phyloP scores from a whole-genome alignment of 805 yeast species.

The Jamesozyma gamospora region DNA sequence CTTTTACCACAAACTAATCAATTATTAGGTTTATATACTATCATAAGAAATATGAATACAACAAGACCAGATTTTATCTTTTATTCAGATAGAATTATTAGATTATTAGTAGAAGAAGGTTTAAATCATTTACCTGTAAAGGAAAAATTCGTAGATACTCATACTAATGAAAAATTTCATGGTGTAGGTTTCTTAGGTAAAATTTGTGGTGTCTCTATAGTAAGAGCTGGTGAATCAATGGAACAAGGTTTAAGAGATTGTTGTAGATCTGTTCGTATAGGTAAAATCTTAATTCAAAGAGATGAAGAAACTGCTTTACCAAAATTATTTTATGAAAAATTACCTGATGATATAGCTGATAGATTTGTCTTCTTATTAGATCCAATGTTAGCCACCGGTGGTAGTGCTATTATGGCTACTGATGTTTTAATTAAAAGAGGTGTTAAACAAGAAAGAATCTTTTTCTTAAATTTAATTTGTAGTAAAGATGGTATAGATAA shows the following conservation, averaged over 20 bases:
- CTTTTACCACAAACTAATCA: conserved; percentile 85
- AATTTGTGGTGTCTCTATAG: conserved; percentile 96
- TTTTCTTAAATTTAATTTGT: conserved; percentile 84
- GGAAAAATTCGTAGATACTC: conserved; percentile 56
- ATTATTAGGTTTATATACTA: conserved; percentile 74
- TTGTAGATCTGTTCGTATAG: conserved; percentile 91
- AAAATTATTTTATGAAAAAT: conserved; percentile 81
- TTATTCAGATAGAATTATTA: conserved; percentile 88
- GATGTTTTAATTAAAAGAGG: conserved; percentile 83
- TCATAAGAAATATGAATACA: conserved; percentile 75
- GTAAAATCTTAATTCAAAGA: conserved; percentile 92
- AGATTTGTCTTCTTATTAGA: conserved; percentile 87
- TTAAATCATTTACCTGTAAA: conserved; percentile 89
- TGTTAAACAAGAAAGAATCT: conserved; percentile 75
- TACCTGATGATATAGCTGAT: conserved; percentile 84
- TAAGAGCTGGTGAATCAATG: conserved; percentile 98
- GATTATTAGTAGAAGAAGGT: conserved; percentile 91
- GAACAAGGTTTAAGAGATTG: conserved; percentile 97
- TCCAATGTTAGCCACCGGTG: conserved; percentile 98
- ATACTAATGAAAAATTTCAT: conserved; percentile 57
- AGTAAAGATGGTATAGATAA: conserved; percentile 88
- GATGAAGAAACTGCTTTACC: conserved; percentile 97
- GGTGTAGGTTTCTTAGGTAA: conserved; percentile 84
- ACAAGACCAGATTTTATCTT: conserved; percentile 88
- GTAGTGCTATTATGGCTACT: conserved; percentile 94